Base-by-base conservation (phyloP, 768 basidiomycete genomes). In the Trametes sanguinea region DNA sequence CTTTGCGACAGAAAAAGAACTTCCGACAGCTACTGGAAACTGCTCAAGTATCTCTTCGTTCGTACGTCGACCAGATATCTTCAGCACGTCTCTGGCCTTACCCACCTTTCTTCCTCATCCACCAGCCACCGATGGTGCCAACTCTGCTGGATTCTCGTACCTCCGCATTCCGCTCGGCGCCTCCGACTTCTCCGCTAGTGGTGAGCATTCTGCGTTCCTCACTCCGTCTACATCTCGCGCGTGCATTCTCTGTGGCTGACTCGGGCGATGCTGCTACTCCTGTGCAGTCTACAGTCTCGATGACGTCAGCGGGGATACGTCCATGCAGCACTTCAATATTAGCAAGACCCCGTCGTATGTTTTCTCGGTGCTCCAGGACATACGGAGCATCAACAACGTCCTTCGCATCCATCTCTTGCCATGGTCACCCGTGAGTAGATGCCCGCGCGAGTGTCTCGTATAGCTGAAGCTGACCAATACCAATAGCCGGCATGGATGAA, bases 401-500 rank as follows among this genome's bases (percentile, higher is more conserved):
- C 54, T 86, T 58, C 81, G 77, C 65, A 76, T 88, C 22, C 85
- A 88, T 61, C 62, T 89, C 7, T 52, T 87, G 11, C 86, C 90
- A 7, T 91, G 90, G 90, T 89, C 88, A 29, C 87, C 89, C 2
- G 89, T 89, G 68, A 63, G 82, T 74, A 29, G 13, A 16, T 14
- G n/a, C 5, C 4, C n/a, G 8, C 6, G 6, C 40, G 8, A 17
- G 33, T 51, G 8, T 9, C 2, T n/a, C 27, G 13, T 14, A 2
- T 32, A 14, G 29, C 2, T 37, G 16, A 16, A 22, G 29, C 27
- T 16, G 17, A n/a, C 22, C 46, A 2, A 33, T n/a, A 45, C 22
- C 2, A 35, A 2, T 43, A 90, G 88, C 90, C 90, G 11, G 86
- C 76, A 1, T 92, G 90, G 90, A 89, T 90, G 88, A 91, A 92